These are phyloP conservation scores for Tylopilus sp. DNA, from an alignment of 1,284 basidiomycete species.

Conservation along the genomic window DNA sequence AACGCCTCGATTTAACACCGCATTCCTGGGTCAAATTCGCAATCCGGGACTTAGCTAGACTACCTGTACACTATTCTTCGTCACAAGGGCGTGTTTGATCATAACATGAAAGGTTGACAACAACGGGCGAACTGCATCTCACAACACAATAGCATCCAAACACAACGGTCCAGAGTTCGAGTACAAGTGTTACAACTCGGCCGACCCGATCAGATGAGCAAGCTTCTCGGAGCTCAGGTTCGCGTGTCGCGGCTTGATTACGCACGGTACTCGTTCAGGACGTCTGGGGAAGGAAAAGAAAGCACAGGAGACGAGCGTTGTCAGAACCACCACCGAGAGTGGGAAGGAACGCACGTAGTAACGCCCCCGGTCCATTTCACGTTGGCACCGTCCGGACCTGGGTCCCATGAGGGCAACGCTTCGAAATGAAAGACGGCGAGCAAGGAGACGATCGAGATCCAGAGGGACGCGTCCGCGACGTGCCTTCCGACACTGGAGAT, in stretches of 20 bases:
- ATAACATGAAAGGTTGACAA: neutral
- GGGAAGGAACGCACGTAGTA: slow-evolving; percentile 21
- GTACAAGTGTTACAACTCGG: slow-evolving; percentile 2
- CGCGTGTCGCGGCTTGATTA: slow-evolving; percentile 13
- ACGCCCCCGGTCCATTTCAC: slow-evolving; percentile 23
- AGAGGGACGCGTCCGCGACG: slow-evolving; percentile 37
- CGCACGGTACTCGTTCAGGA: slow-evolving; percentile 16
- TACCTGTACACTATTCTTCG: too few species aligned
- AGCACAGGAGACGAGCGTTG: neutral
- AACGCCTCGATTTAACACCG: neutral
- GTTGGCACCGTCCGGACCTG: slow-evolving; percentile 22
- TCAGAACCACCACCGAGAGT: neutral
- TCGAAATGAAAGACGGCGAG: slow-evolving; percentile 21
- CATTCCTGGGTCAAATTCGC: too few species aligned
- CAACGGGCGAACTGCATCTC: neutral
- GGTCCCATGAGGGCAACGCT: slow-evolving; percentile 14
- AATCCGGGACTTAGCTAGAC: too few species aligned
- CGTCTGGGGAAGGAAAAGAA: slow-evolving; percentile 2
- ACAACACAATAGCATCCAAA: neutral
- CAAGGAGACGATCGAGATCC: slow-evolving; percentile 23
- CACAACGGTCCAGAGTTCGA: neutral
- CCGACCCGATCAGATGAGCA: slow-evolving; percentile 9
- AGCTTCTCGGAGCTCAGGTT: slow-evolving; percentile 11
- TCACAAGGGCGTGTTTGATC: neutral
- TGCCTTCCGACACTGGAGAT: slow-evolving; percentile 30